Evolutionary conservation across 306 rosid genomes (phyloP), one percentile per base, ranked within the genome.

Genomic region (Delonix regia): DNA sequence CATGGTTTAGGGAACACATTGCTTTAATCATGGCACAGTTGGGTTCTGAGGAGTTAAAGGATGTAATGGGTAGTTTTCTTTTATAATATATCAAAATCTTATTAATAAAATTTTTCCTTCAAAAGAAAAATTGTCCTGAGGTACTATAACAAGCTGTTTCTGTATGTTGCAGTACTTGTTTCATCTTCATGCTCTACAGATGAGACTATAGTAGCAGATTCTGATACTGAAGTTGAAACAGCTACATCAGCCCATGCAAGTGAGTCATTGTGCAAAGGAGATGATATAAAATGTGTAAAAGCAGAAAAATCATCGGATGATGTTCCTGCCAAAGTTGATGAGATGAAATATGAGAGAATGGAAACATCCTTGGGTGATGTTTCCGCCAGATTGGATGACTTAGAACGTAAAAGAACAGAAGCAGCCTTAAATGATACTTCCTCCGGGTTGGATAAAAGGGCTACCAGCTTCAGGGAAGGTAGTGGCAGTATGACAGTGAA

Each of bases 151-250:
- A 75, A 68, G 70, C 48, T 80, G 25, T 53, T 2, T 84, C 53
- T 74, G 63, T 74, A 47, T 16, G 67, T 69, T 89, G 94, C 92
- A 92, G 98, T 90, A 70, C 76, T 85, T 71, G 89, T 90, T 68
- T 92, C 97, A 83, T 92, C 97, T 34, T 90, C 97, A 45, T 90
- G 97, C 88, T 92, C 97, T 51, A 89, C 97, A 16, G 97, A 94
- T 5, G 97, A 92, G 84, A 94, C 98, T 10, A 66, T 92, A 55
- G 97, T 94, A 48, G 94, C 92, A 65, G 97, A 93, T 86, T 90
- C 97, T 52, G 97, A 93, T 52, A 81, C 84, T 10, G 98, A 91
- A 86, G 89, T 30, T 18, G 98, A 93, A 88, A 88, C 89, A 45
- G 90, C 87, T 42, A 84, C 86, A 51, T 84, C 94, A 61, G 82